Conservation (phyloP, 2,329 filamentous ascomycete species). For the Verticillium klebahnii region DNA sequence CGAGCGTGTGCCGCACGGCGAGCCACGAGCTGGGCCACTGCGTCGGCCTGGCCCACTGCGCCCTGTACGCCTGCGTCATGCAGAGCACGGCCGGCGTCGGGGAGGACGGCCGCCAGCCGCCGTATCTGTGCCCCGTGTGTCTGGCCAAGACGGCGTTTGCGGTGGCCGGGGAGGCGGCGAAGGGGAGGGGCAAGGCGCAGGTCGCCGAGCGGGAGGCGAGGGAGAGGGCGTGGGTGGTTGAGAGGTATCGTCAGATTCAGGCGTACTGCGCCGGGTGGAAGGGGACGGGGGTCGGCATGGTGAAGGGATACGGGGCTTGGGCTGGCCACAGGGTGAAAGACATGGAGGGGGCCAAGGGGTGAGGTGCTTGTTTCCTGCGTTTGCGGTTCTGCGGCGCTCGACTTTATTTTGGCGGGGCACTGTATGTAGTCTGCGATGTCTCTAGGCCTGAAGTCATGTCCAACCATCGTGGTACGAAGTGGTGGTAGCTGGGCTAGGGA, state of each 20-base stretch:
- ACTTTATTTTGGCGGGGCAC: no score
- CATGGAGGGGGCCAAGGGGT: not conserved
- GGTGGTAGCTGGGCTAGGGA: no score
- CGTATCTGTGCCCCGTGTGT: conserved; percentile 59
- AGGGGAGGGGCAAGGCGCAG: conserved; percentile 7
- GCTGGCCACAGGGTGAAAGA: conserved; percentile 20
- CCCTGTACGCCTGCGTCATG: conserved; percentile 62
- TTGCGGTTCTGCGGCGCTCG: no score
- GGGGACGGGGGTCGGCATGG: conserved; percentile 36
- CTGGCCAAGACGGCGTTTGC: conserved; percentile 44
- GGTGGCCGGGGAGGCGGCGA: conserved; percentile 16
- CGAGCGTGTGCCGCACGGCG: conserved; percentile 50
- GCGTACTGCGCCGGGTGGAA: not conserved
- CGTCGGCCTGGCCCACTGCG: conserved; percentile 61
- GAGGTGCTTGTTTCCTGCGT: not conserved
- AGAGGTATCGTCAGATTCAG: conserved; percentile 31
- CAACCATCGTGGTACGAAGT: no score
- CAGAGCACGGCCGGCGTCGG: conserved; percentile 51
- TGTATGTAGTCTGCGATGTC: no score
- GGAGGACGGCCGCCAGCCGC: conserved; percentile 59
- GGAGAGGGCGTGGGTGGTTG: conserved; percentile 21
- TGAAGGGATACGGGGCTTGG: conserved; percentile 40
- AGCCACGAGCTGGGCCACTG: conserved; percentile 66
- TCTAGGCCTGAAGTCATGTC: no score
- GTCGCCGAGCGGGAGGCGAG: not conserved